Base-by-base conservation (phyloP, 257 asterid genomes). In the Nicotiana attenuata region DNA sequence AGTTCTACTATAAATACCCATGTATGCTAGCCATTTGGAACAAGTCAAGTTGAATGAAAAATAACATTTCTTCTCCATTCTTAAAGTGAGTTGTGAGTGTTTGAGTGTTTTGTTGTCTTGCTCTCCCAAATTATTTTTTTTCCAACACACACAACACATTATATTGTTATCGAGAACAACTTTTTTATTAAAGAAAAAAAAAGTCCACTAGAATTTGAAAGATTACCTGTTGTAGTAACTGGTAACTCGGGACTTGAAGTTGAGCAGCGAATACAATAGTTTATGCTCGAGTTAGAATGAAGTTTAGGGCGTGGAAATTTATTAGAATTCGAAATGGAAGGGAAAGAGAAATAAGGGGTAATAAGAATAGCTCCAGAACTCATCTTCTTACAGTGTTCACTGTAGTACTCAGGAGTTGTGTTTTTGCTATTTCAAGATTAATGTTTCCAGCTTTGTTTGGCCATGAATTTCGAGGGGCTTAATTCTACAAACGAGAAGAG, bases 201-300 rank as follows among this genome's bases (percentile, higher is more conserved):
- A n/a, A n/a, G 0, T 20, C 45, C 78, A 45, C 35, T 1, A 7
- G 50, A 82, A 15, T 47, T 80, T 57, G 8, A 52, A 16, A 65
- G 24, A 61, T 59, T 91, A 91, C 97, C 96, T 35, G 93, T 83
- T n/a, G 90, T 84, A 59, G 82, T 15, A 65, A 47, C 26, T 75
- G 92, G 87, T 57, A 65, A 81, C 17, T 88, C 88, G n/a, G 94
- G 85, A 66, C 77, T 80, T 56, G 97, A 82, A 75, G 91, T 86
- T 20, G 94, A 89, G 83, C 97, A 90, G 10, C 73, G 19, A 84
- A 89, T 67, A 59, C 81, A 86, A 85, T 52, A 11, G 56, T 84
- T 71, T 64, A 81, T 66, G 56, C 80, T 78, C 10, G 86, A 17
- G 80, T 45, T 47, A n/a, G 87, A 24, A n/a, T 11, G 45, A 81